phyloP scores from a whole-genome alignment of 1,284 basidiomycete genomes.

The Naganishia albida region DNA sequence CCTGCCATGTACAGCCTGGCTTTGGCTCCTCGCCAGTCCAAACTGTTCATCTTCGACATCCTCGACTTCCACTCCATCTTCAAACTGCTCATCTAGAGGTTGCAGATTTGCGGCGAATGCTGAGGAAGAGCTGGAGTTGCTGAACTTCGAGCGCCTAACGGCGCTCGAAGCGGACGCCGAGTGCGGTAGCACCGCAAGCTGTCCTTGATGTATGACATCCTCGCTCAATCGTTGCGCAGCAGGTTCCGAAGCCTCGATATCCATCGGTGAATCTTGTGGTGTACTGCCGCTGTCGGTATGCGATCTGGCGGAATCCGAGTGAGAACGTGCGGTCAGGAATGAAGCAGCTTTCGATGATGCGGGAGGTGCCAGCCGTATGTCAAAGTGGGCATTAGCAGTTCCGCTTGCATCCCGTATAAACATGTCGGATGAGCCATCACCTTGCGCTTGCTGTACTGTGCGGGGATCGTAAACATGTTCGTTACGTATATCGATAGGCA shows the following conservation, averaged over 20 bases:
- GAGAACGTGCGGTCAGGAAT: conserved; percentile 13
- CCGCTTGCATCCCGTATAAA: conserved; percentile 17
- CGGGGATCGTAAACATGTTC: neutral
- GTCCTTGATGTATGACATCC: neutral
- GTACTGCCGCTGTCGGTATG: neutral
- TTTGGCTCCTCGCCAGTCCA: conserved; percentile 2
- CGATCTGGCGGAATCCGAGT: conserved; percentile 10
- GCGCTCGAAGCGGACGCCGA: neutral
- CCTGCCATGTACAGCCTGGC: conserved; percentile 15
- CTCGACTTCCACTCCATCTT: neutral
- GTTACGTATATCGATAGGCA: conserved; percentile 1
- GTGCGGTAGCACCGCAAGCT: neutral
- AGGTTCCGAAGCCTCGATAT: neutral
- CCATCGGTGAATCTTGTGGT: conserved; percentile 10
- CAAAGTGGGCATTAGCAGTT: conserved; percentile 13
- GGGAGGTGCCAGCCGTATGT: conserved; percentile 12
- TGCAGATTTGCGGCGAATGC: neutral
- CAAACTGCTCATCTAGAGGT: conserved; percentile 2
- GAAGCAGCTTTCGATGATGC: conserved; percentile 15
- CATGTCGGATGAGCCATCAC: neutral
- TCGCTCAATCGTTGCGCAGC: neutral
- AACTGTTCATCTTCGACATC: neutral
- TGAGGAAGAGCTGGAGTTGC: conserved; percentile 8
- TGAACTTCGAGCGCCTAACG: conserved; percentile 8
- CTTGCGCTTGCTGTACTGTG: neutral